Conservation (phyloP, 2,329 filamentous ascomycete species). For the Aspergillus thermomutatus region DNA sequence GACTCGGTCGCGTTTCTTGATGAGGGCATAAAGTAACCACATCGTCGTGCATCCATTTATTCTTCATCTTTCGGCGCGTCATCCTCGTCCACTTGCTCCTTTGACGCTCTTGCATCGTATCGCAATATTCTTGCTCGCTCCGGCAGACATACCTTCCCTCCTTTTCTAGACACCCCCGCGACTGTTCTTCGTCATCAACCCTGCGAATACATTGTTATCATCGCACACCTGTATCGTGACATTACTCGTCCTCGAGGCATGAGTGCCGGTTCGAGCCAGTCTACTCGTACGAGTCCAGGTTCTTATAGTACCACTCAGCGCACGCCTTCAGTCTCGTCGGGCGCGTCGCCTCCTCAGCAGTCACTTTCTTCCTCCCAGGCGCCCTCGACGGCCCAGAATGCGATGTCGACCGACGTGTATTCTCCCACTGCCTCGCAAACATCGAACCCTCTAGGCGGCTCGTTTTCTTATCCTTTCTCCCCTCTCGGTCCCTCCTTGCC, state of each 20-base stretch:
- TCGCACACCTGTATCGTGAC: background rate
- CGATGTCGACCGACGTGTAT: slow-evolving; percentile 44
- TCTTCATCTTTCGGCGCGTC: background rate
- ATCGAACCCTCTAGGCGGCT: slow-evolving; percentile 29
- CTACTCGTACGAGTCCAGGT: slow-evolving; percentile 41
- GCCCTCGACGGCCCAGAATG: slow-evolving; percentile 39
- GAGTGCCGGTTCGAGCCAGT: slow-evolving; percentile 41
- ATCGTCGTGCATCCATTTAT: background rate
- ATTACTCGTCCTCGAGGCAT: slow-evolving; percentile 30
- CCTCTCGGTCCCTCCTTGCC: slow-evolving; percentile 36
- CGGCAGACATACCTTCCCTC: background rate
- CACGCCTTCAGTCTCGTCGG: slow-evolving; percentile 38
- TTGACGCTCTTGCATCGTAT: background rate
- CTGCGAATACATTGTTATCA: background rate
- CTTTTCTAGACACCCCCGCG: background rate
- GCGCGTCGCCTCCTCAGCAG: slow-evolving; percentile 36
- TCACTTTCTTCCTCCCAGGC: slow-evolving; percentile 32
- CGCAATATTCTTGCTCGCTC: background rate
- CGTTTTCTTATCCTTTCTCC: slow-evolving; percentile 38
- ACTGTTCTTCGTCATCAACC: background rate
- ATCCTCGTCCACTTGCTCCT: background rate
- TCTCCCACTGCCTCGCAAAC: slow-evolving; percentile 37
- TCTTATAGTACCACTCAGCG: slow-evolving; percentile 39
- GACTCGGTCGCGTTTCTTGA: background rate
- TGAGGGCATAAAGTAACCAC: background rate